Conservation (phyloP, 148 eudicot genomes). For the Polygonum aviculare region DNA sequence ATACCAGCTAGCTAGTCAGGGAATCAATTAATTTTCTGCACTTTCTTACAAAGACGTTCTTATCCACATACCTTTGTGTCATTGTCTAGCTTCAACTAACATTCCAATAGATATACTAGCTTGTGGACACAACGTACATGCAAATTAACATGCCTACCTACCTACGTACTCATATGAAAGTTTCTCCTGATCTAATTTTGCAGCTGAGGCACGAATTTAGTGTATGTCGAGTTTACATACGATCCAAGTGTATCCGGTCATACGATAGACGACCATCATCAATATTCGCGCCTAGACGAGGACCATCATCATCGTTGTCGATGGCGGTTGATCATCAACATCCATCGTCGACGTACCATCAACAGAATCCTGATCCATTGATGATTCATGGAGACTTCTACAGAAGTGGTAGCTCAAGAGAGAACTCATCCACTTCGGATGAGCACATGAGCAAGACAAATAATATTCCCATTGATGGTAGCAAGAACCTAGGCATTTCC, state of each 20-base stretch:
- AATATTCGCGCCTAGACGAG: not conserved
- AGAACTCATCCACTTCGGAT: not conserved
- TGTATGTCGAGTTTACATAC: slow-evolving; percentile 5
- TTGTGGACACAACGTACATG: not conserved
- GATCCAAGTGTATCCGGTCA: slow-evolving; percentile 9
- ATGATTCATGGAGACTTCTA: not conserved
- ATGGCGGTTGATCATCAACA: not conserved
- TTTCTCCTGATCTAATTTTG: not conserved
- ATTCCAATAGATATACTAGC: not conserved
- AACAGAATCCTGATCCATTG: not conserved
- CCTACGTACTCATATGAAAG: not conserved
- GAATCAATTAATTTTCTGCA: not conserved
- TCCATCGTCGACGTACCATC: not conserved
- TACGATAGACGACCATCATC: slow-evolving; percentile 9
- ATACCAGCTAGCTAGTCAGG: not conserved
- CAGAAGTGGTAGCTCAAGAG: not conserved
- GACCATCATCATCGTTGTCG: not conserved
- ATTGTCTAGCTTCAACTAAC: not conserved
- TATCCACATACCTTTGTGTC: not conserved
- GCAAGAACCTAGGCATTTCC: not conserved
- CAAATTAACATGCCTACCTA: not conserved
- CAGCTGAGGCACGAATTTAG: slow-evolving; percentile 2
- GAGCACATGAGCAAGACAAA: not conserved
- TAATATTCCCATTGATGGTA: not conserved
- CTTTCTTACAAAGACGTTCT: not conserved